Evolutionary conservation across 2,329 filamentous ascomycete genomes (phyloP).

Genomic region (Beauveria sp.): DNA sequence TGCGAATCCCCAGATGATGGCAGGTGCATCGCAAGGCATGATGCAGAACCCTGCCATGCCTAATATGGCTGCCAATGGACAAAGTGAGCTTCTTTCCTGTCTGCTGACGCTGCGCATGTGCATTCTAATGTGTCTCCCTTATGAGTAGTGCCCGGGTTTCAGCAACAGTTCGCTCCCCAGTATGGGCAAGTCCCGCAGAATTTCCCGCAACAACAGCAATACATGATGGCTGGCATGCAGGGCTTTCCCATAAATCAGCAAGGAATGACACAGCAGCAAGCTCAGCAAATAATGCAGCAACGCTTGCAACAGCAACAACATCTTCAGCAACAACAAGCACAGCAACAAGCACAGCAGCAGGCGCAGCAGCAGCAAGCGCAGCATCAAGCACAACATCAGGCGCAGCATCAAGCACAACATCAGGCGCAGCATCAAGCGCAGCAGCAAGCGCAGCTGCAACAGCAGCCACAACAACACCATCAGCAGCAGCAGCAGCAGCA

Average conservation of each 20-base stretch:
- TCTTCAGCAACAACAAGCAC: slow-evolving; percentile 14
- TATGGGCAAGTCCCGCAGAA: slow-evolving; percentile 45
- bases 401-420: too few species aligned
- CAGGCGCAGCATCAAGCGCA: slow-evolving; percentile 17
- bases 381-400: too few species aligned
- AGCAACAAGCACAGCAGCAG: too few species aligned
- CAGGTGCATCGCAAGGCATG: slow-evolving; percentile 48
- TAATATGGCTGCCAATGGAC: slow-evolving; percentile 51
- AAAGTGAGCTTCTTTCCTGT: slow-evolving; percentile 38
- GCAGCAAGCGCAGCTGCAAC: slow-evolving; percentile 18
- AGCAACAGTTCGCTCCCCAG: slow-evolving; percentile 50
- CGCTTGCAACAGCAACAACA: slow-evolving; percentile 23
- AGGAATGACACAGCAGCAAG: slow-evolving; percentile 41
- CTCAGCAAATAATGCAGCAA: slow-evolving; percentile 36
- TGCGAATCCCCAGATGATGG: slow-evolving; percentile 49
- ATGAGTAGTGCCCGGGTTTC: slow-evolving; percentile 46
- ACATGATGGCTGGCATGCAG: slow-evolving; percentile 49
- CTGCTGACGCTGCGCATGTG: background rate
- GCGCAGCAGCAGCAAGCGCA: too few species aligned
- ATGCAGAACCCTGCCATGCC: slow-evolving; percentile 56
- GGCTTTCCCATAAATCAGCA: slow-evolving; percentile 49
- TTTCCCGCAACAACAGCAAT: slow-evolving; percentile 35
- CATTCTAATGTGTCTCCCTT: background rate
- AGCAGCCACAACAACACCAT: slow-evolving; percentile 20
- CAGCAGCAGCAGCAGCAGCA: slow-evolving; percentile 30